Evolutionary conservation across 2,329 filamentous ascomycete species (phyloP).

Genomic region (Neonectria coccinea): DNA sequence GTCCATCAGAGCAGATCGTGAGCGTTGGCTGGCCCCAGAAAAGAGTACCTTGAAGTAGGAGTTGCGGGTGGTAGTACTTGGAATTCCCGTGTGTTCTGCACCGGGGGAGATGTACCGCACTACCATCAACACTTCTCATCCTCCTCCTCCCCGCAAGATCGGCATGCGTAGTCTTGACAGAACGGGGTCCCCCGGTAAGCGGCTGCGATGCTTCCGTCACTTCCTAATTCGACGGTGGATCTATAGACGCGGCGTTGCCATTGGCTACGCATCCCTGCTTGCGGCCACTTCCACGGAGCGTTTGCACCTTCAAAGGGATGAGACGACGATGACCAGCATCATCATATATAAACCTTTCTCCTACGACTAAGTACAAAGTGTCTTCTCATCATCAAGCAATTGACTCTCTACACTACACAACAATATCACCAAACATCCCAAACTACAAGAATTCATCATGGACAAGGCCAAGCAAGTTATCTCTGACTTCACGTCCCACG

Average conservation of each 20-base stretch:
- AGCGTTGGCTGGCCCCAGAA: too few relatives aligned
- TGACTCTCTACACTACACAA: neutral
- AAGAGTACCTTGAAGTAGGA: neutral
- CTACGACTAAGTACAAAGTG: neutral
- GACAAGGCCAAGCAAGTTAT: conserved; percentile 74
- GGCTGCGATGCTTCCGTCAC: neutral
- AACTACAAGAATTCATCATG: conserved; percentile 56
- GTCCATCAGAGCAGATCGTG: neutral
- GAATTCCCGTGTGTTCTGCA: neutral
- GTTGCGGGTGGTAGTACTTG: neutral
- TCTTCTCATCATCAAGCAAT: neutral
- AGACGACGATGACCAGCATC: neutral
- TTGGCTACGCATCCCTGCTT: neutral
- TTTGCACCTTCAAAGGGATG: neutral
- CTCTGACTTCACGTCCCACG: conserved; percentile 68
- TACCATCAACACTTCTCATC: neutral
- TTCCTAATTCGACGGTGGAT: neutral
- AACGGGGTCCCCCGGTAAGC: neutral
- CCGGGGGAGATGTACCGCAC: neutral
- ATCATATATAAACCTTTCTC: neutral
- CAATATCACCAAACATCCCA: neutral
- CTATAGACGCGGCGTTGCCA: neutral
- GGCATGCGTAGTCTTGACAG: neutral
- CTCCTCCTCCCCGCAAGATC: neutral
- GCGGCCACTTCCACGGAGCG: neutral